Evolutionary conservation across 1,139 yeast species (phyloP), one percentile per base, ranked within the genome.

Genomic region (Pichia sp.): DNA sequence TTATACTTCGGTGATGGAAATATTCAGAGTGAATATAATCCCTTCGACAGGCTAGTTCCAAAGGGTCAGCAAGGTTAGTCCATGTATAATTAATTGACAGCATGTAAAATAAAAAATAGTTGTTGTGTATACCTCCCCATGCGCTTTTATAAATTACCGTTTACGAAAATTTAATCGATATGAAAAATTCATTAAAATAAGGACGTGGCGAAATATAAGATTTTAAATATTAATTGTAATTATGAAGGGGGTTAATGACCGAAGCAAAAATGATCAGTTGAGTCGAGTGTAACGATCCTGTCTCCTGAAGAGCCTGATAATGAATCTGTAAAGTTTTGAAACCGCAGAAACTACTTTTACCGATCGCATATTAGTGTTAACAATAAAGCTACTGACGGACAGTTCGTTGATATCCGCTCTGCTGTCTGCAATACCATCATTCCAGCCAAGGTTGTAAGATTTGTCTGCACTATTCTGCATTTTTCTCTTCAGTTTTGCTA

Each of bases 41-140:
- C 66, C 4, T 63, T 63, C 42, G 66, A 63, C 22, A 59, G 51
- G 47, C 21, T 60, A 45, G 48, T 58, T 9, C 39, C 53, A 9
- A 39, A 10, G 42, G 23, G 42, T 18, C 37, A 34, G 19, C 23
- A 39, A n/a, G 19, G 19, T 39, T 39, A 34, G 37, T 34, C 18
- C 18, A 8, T 34, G 37, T 34, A 34, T 31, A 31, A 31, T 31
- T 34, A 34, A 34, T 13, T 34, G n/a, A 5, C n/a, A 34, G 9
- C 37, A 36, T 26, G 13, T 36, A 18, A 31, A 37, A 22, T 21
- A 25, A 13, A 39, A 34, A 22, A 34, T 9, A 22, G 16, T n/a
- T 6, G 26, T 37, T 22, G 8, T 13, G 25, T 22, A 18, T 34
- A 23, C 23, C 3, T 48, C 30, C 13, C 30, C 23, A 16, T 39